Evolutionary conservation across 1,139 yeast species (phyloP), one percentile per base, ranked within the genome.

Genomic region (Blastobotrys niveus): DNA sequence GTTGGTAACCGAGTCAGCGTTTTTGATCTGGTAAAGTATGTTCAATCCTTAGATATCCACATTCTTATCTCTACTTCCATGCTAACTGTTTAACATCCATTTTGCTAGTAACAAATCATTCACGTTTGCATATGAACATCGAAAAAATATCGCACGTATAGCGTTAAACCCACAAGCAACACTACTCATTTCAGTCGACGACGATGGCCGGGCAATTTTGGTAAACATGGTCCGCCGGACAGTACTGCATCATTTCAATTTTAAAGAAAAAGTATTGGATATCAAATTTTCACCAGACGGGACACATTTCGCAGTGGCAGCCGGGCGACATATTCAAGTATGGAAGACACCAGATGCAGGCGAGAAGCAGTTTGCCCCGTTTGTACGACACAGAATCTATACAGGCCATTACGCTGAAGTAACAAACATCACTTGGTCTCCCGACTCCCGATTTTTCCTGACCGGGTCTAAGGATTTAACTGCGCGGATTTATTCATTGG

Each of bases 171-270:
- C 76, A 39, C 95, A 86, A 56, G 86, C 82, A 14, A 83, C 95
- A 0, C 72, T 93, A 40, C 63, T 91, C 57, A 61, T 91, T n/a
- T 77, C 95, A 2, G 87, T 91, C 1, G 98, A 93, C 34, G 60
- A 57, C 43, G 95, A 88, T 57, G 99, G 99, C 0, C 73, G 96
- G 55, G 97, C 95, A 19, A 87, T 91, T 40, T 71, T 91, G 50
- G 95, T 86, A 29, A 91, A 93, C 62, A 88, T 82, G 61, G 73
- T 75, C 33, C 76, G 95, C 31, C 74, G 95, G 53, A 82, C 87
- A 1, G 97, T 89, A n/a, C 70, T 91, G 50, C 96, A 91, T 64
- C 95, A 91, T 65, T 88, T 91, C 73, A 93, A 88, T 63, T 91
- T 93, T 68, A 86, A 83, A 60, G 94, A 83, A 26, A 68, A 65